Base-by-base conservation (phyloP, 2,329 filamentous ascomycete genomes). In the Xylariales sp. region DNA sequence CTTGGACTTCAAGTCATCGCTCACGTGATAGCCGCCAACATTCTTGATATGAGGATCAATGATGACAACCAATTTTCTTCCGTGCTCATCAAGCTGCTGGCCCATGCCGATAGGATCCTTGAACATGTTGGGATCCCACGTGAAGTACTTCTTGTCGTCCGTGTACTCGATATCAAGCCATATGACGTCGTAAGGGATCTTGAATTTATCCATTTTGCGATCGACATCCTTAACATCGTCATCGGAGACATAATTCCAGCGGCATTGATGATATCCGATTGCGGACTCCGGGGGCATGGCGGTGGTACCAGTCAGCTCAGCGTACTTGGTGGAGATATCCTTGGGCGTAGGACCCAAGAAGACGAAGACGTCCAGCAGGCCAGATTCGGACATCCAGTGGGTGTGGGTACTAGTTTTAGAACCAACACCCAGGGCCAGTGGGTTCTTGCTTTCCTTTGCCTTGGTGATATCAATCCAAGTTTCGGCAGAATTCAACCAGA, bases 31-130 rank as follows among this genome's bases (percentile, higher is more conserved):
- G 51, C 78, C 76, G 37, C 80, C 83, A 37, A 81, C 76, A 53
- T 95, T 97, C 70, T 98, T 98, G 70, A 98, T 95, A 51, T 98
- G 93, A 14, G 93, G 93, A 50, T 98, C 93, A 44, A 97, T 95
- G 51, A 98, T 94, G 33, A 86, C 79, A 11, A 97, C 93, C 7
- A 97, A 76, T 64, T 97, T 95, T 45, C 93, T 81, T 29, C 90
- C 86, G 35, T 88, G 85, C 44, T 81, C 77, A 48, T 90, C 88
- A 8, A 97, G 76, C 54, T 94, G 87, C 60, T 95, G 72, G 49
- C 88, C 81, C 89, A 97, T 98, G 33, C 78, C 77, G 34, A 85
- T 77, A 0, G 93, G 90, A 51, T 97, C 81, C 12, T 80, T 74
- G 63, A 98, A 98, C 34, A 83, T 93, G 55, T 95, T 75, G 15